Percentiles rank a stretch among this genome's conserved stretches.
Conservation (phyloP, 768 basidiomycete genomes). For the Mycena polygramma region DNA sequence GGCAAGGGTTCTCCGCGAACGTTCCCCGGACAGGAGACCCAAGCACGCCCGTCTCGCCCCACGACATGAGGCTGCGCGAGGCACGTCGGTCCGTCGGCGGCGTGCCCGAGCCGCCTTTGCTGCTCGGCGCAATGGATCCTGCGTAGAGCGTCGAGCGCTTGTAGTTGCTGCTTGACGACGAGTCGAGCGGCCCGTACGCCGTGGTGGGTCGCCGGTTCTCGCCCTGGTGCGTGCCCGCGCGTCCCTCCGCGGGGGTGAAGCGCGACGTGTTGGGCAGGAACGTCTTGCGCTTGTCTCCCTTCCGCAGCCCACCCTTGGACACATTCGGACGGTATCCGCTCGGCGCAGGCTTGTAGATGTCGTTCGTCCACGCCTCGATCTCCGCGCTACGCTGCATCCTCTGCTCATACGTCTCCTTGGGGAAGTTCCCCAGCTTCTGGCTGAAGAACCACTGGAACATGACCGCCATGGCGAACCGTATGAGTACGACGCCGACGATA, state of each 20-base stretch:
- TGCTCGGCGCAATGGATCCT: slow-evolving; percentile 53
- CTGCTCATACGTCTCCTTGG: slow-evolving; percentile 91
- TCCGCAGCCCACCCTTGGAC: slow-evolving; percentile 71
- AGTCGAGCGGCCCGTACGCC: slow-evolving; percentile 76
- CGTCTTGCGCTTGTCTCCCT: slow-evolving; percentile 65
- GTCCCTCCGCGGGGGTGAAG: slow-evolving; percentile 79
- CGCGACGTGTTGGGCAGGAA: slow-evolving; percentile 79
- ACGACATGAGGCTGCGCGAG: slow-evolving; percentile 87
- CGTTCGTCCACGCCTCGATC: slow-evolving; percentile 96
- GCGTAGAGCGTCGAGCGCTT: slow-evolving; percentile 73
- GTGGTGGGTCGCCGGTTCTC: slow-evolving; percentile 67
- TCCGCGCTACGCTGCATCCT: slow-evolving; percentile 90
- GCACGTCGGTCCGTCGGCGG: slow-evolving; percentile 50
- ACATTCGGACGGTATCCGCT: slow-evolving; percentile 92
- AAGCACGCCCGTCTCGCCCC: slow-evolving; percentile 57
- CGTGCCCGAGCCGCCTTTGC: slow-evolving; percentile 64
- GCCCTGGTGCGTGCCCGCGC: slow-evolving; percentile 51
- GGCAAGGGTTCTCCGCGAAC: slow-evolving; percentile 81
- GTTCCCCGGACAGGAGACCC: slow-evolving; percentile 46
- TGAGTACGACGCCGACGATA: slow-evolving; percentile 74
- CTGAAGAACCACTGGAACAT: slow-evolving; percentile 98
- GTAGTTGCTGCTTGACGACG: slow-evolving; percentile 60
- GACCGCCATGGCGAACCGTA: slow-evolving; percentile 97
- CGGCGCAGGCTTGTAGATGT: slow-evolving; percentile 95
- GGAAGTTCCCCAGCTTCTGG: slow-evolving; percentile 95